Evolutionary conservation across 192 early-diverging fungal species (phyloP).

Genomic region (Podila verticillata): DNA sequence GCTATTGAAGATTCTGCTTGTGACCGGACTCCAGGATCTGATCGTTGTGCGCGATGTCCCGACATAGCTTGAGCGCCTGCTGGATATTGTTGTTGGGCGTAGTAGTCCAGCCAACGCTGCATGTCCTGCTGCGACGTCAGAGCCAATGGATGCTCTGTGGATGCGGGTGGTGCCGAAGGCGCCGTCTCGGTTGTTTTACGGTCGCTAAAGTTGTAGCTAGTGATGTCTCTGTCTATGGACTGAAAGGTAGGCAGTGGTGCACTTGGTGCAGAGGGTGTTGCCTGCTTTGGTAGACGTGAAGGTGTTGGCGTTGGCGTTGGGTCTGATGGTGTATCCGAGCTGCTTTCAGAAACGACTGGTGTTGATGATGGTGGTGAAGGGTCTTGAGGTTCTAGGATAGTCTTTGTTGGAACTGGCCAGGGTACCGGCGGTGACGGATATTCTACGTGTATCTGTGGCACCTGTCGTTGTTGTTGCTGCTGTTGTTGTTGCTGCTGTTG

Average conservation of each 20-base stretch:
- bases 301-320: no score
- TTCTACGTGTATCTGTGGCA: not conserved
- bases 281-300: no score
- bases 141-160: not conserved
- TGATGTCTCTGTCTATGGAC: conserved; percentile 2
- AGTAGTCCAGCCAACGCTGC: no score
- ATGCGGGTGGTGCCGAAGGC: conserved; percentile 29
- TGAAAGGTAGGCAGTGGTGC: no score
- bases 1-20: no score
- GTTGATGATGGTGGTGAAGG: no score
- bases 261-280: not conserved
- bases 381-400: no score
- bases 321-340: no score
- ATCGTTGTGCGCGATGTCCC: not conserved
- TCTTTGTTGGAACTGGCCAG: not conserved
- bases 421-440: not conserved
- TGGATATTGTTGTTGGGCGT: not conserved
- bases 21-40: not conserved
- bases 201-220: conserved; percentile 29
- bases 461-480: not conserved
- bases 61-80: not conserved
- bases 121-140: no score
- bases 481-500: not conserved
- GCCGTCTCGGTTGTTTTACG: conserved; percentile 20
- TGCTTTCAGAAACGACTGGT: no score